These are phyloP conservation scores for Vitis hybrid DNA, from an alignment of 177 flowering plant genomes.

Conservation along the genomic window DNA sequence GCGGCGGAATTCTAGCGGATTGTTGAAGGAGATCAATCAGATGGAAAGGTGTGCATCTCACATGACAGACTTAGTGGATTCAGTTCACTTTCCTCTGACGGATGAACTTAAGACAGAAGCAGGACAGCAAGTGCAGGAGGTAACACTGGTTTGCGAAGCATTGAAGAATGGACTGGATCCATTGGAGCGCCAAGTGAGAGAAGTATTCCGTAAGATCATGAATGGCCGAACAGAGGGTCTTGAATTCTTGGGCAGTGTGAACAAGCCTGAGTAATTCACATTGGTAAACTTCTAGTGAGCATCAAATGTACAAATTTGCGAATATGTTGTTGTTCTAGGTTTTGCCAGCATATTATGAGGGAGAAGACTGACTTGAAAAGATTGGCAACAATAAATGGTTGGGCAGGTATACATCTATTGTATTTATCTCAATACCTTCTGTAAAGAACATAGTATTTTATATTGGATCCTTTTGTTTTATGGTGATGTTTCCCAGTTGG, in stretches of 20 bases:
- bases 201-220: conserved; percentile 47
- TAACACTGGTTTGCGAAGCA: conserved; percentile 31
- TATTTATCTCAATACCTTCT: conserved; percentile 6
- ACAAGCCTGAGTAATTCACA: conserved; percentile 8
- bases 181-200: conserved; percentile 47
- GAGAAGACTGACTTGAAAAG: neutral
- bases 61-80: conserved; percentile 41
- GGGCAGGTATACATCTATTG: neutral
- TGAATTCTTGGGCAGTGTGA: conserved; percentile 26
- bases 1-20: conserved; percentile 34
- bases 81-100: conserved; percentile 41
- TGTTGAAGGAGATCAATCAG: conserved; percentile 48
- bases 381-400: neutral
- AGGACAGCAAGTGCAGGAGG: conserved; percentile 29
- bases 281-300: conserved; percentile 3
- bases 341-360: neutral
- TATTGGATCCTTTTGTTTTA: neutral
- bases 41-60: conserved; percentile 35
- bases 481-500: neutral
- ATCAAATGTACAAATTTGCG: conserved; percentile 14
- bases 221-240: conserved; percentile 45
- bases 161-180: conserved; percentile 44
- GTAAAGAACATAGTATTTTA: conserved; percentile 13
- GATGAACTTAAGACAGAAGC: conserved; percentile 38
- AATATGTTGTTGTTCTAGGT: conserved; percentile 2